Evolutionary conservation across 768 basidiomycete species (phyloP).

Genomic region (Auricularia sp.): DNA sequence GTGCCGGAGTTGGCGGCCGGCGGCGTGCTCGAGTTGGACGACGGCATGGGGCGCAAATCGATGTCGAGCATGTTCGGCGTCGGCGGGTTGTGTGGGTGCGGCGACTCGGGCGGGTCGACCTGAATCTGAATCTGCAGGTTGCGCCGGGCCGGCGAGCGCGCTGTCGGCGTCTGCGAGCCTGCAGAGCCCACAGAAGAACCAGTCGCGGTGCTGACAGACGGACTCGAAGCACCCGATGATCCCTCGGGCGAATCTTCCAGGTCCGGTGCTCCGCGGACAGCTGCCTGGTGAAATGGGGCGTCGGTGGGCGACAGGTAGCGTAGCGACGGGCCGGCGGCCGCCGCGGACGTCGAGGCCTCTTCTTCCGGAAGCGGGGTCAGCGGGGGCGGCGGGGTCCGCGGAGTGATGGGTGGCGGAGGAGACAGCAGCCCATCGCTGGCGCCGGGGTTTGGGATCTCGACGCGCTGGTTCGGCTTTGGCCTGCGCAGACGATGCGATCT

Average conservation of each 20-base stretch:
- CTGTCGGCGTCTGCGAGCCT: constrained; percentile 62
- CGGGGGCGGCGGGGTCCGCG: constrained; percentile 3
- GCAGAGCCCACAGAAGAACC: constrained; percentile 51
- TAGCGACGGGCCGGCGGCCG: constrained; percentile 41
- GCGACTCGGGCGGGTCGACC: constrained; percentile 53
- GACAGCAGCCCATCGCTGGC: constrained; percentile 35
- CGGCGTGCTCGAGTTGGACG: constrained; percentile 1
- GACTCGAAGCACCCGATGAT: constrained; percentile 15
- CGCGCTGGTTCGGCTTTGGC: constrained; percentile 24
- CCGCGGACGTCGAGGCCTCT: constrained; percentile 15
- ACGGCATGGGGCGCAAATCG: constrained; percentile 57
- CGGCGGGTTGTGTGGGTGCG: constrained; percentile 61
- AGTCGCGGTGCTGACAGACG: constrained; percentile 25
- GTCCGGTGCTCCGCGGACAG: constrained; percentile 37
- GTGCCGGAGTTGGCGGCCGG: not conserved
- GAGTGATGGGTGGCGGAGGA: constrained; percentile 61
- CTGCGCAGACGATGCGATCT: constrained; percentile 56
- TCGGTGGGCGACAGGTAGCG: constrained; percentile 57
- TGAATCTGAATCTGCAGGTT: constrained; percentile 46
- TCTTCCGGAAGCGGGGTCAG: constrained; percentile 51
- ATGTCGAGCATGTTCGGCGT: constrained; percentile 82
- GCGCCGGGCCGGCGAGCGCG: constrained; percentile 62
- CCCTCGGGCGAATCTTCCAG: constrained; percentile 18
- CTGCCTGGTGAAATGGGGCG: constrained; percentile 46
- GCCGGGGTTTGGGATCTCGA: constrained; percentile 2